A percentile compares a stretch with the other conserved stretches of the same genome.
Evolutionary conservation across 495 filamentous ascomycete species (phyloP).

Genomic region (Penicillium paradoxum): DNA sequence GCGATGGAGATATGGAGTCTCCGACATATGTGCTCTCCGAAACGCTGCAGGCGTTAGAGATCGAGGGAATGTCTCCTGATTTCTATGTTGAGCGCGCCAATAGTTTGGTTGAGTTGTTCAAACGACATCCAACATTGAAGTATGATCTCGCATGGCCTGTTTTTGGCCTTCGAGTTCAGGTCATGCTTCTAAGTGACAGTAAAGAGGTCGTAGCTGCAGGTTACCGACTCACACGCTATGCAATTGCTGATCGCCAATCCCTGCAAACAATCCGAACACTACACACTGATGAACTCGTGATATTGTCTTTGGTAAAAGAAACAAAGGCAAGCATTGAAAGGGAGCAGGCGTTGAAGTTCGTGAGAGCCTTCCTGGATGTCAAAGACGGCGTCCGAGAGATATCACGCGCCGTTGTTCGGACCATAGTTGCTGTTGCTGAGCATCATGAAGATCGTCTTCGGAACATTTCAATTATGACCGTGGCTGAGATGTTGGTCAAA

Average conservation of each 20-base stretch:
- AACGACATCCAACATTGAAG: constrained; percentile 84
- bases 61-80: constrained; percentile 80
- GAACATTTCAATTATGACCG: constrained; percentile 84
- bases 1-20: constrained; percentile 70
- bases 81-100: constrained; percentile 94
- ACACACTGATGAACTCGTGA: constrained; percentile 88
- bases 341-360: constrained; percentile 95
- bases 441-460: constrained; percentile 81
- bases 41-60: constrained; percentile 79
- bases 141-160: constrained; percentile 94
- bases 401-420: constrained; percentile 76
- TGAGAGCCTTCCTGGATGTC: constrained; percentile 90
- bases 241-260: constrained; percentile 86
- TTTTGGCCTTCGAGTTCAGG: constrained; percentile 87
- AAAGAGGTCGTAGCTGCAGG: constrained; percentile 93
- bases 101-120: constrained; percentile 86
- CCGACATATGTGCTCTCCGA: constrained; percentile 88
- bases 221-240: constrained; percentile 88
- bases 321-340: constrained; percentile 93
- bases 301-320: constrained; percentile 87
- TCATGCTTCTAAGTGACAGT: constrained; percentile 90
- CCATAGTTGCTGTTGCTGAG: constrained; percentile 86
- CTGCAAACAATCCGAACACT: constrained; percentile 80
- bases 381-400: constrained; percentile 88
- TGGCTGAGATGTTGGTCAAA: constrained; percentile 85